Evolutionary conservation across 2,329 filamentous ascomycete species (phyloP), one percentile per base, ranked within the genome.

Genomic region (Neurospora sp.): DNA sequence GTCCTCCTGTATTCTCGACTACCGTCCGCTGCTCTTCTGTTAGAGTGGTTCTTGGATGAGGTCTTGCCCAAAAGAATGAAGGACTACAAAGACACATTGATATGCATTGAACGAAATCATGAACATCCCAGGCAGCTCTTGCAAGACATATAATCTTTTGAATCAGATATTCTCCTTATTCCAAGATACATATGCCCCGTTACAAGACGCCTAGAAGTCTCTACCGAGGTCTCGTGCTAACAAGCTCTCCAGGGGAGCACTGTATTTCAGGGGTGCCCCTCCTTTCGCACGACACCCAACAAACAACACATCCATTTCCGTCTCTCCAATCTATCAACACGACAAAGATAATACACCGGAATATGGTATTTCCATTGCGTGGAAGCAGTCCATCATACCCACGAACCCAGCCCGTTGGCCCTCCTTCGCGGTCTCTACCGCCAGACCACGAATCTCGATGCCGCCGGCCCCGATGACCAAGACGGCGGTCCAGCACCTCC

Each of bases 11-110:
- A 23, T 23, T 23, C 23, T 23, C 23, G 23, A 23, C 23, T 23
- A 46, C 46, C 52, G 7, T 62, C 52, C 52, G 23, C 23, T 33
- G 13, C 13, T 33, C 23, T 3, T 28, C 7, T 33, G 52, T 33
- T 62, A 62, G 52, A 1, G 15, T 0, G 13, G 52, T 17, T 62
- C 23, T 17, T 33, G 52, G 7, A 28, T 13, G 11, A 1, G 7
- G 52, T 17, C 1, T 58, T 17, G 3, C 17, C 0, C 23, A 23
- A 28, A 33, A 0, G 7, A 28, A 33, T 2, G 6, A 33, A 62
- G 7, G 1, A 8, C 15, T 1, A 62, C 13, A 17, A 17, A 17
- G 2, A 0, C 0, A 7, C 3, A 33, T 23, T 1, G 7, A 6
- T 7, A 33, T 58, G 2, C 3, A 23, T 9, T 13, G 13, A 13